Conservation (phyloP, 176 grass and related monocot species). For the Oryza brachyantha region DNA sequence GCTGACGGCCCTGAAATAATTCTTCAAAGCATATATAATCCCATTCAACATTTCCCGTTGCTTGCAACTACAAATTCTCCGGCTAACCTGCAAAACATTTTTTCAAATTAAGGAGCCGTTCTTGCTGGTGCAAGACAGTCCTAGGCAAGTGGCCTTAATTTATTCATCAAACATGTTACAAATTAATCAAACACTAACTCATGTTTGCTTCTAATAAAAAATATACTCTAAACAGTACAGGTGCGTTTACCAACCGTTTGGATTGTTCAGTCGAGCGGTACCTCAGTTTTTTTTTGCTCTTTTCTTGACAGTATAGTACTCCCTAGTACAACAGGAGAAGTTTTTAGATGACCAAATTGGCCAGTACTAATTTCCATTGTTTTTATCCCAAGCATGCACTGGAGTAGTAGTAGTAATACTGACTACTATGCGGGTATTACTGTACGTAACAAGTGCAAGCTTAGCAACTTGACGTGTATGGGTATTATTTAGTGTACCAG, state of each 20-base stretch:
- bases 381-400: not conserved
- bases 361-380: not conserved
- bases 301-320: not conserved
- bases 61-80: conserved; percentile 18
- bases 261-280: not conserved
- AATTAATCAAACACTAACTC: not conserved
- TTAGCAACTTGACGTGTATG: not conserved
- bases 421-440: no score
- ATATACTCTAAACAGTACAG: not conserved
- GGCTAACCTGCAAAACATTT: conserved; percentile 21
- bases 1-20: conserved; percentile 22
- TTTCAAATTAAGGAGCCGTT: conserved; percentile 4
- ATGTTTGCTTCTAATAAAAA: not conserved
- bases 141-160: not conserved
- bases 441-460: not conserved
- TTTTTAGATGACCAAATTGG: not conserved
- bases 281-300: not conserved
- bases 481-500: no score
- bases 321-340: not conserved
- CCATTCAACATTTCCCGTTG: conserved; percentile 1
- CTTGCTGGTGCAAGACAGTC: conserved; percentile 21
- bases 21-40: not conserved
- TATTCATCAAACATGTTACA: conserved; percentile 4
- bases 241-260: not conserved
- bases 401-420: no score